phyloP scores from a whole-genome alignment of 305 asterid species.

The Monarda citriodora region DNA sequence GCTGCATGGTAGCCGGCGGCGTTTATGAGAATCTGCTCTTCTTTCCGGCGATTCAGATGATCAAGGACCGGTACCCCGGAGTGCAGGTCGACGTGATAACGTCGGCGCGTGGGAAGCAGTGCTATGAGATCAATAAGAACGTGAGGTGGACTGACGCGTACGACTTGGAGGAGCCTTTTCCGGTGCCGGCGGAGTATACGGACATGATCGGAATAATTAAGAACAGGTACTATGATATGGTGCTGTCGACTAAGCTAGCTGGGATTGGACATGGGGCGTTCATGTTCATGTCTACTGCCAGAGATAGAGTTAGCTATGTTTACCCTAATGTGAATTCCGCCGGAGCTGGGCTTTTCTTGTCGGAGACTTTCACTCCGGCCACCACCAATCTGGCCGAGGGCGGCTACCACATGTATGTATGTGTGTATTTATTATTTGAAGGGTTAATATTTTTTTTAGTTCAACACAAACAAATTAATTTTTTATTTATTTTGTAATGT shows the following conservation, averaged over 20 bases:
- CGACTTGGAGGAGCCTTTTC: constrained; percentile 67
- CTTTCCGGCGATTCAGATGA: constrained; percentile 79
- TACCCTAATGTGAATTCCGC: constrained; percentile 90
- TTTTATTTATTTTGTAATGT: no score
- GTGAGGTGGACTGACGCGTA: constrained; percentile 76
- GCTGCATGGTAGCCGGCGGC: constrained; percentile 81
- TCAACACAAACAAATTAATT: no score
- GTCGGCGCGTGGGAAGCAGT: constrained; percentile 72
- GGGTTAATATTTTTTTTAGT: no score
- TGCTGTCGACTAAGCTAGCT: constrained; percentile 80
- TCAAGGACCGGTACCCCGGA: constrained; percentile 87
- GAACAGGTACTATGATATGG: constrained; percentile 79
- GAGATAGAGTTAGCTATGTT: constrained; percentile 80
- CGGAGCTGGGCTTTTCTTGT: constrained; percentile 76
- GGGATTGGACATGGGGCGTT: constrained; percentile 88
- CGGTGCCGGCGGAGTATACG: constrained; percentile 68
- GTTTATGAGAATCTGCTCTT: constrained; percentile 81
- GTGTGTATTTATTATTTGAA: constrained; percentile 43
- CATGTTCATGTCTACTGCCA: constrained; percentile 80
- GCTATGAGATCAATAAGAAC: constrained; percentile 77
- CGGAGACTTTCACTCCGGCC: constrained; percentile 66
- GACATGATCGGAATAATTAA: constrained; percentile 77
- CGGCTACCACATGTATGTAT: constrained; percentile 71
- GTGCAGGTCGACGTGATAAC: constrained; percentile 69
- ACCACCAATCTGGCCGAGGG: constrained; percentile 63